These are phyloP conservation scores for Maudiozyma barnettii DNA, from an alignment of 805 yeast genomes.

Conservation along the genomic window DNA sequence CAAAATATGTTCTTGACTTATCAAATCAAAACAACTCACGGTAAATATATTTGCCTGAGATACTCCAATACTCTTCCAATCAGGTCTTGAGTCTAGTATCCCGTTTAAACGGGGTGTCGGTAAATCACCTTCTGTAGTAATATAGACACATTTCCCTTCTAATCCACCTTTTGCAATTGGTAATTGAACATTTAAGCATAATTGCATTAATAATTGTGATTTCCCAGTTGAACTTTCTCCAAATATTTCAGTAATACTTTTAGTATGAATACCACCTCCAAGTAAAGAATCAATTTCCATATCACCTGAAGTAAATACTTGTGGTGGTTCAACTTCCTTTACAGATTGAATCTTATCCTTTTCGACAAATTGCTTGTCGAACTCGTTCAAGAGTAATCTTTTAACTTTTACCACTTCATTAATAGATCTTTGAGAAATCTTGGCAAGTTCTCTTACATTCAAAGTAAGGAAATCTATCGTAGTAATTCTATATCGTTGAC, in stretches of 20 bases:
- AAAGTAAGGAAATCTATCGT: slow-evolving; percentile 35
- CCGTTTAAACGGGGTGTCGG: slow-evolving; percentile 58
- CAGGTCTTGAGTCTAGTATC: slow-evolving; percentile 31
- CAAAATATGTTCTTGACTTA: slow-evolving; percentile 63
- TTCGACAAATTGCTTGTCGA: slow-evolving; percentile 7
- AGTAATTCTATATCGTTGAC: slow-evolving; percentile 27
- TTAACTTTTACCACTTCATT: slow-evolving; percentile 27
- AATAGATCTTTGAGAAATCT: slow-evolving; percentile 27
- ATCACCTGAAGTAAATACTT: slow-evolving; percentile 45
- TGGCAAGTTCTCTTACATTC: slow-evolving; percentile 28
- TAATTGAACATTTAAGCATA: slow-evolving; percentile 50
- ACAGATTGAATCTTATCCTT: slow-evolving; percentile 3
- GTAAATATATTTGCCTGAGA: slow-evolving; percentile 37
- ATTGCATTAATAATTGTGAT: slow-evolving; percentile 65
- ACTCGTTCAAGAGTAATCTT: slow-evolving; percentile 11
- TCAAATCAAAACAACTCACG: slow-evolving; percentile 56
- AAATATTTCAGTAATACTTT: slow-evolving; percentile 59
- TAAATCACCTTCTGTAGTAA: slow-evolving; percentile 68
- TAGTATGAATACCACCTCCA: slow-evolving; percentile 48
- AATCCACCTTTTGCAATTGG: slow-evolving; percentile 41
- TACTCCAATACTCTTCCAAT: slow-evolving; percentile 30
- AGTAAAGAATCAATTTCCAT: slow-evolving; percentile 38
- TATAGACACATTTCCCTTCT: slow-evolving; percentile 47
- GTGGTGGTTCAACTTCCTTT: neutral
- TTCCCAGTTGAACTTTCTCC: slow-evolving; percentile 87